Evolutionary conservation across 2,329 filamentous ascomycete species (phyloP).

Genomic region (Nigrospora oryzae): DNA sequence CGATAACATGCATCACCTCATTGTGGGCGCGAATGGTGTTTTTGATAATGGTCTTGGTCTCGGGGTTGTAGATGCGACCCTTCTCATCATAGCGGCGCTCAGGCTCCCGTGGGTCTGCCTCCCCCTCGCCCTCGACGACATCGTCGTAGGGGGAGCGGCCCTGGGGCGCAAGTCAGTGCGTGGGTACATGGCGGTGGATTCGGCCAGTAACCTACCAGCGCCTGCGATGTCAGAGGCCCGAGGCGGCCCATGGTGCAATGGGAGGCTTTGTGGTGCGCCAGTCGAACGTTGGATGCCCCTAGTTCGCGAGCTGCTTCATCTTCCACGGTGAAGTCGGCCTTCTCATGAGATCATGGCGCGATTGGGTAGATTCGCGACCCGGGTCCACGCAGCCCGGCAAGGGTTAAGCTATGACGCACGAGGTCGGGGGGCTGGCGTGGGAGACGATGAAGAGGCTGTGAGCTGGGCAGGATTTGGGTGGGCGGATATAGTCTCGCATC

Average conservation of each 20-base stretch:
- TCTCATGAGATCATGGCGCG: no score
- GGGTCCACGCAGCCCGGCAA: no score
- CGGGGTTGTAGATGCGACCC: conserved; percentile 46
- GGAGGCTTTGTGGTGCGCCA: no score
- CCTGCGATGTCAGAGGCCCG: conserved; percentile 47
- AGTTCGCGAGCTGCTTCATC: no score
- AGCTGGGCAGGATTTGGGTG: no score
- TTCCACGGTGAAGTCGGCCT: no score
- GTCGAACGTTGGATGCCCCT: no score
- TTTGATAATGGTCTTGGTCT: conserved; percentile 45
- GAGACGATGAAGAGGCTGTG: no score
- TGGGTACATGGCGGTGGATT: background rate
- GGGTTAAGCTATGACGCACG: no score
- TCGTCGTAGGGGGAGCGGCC: conserved; percentile 54
- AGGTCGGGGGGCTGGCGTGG: no score
- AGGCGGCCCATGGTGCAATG: conserved; percentile 39
- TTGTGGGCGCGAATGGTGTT: conserved; percentile 53
- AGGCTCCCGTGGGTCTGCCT: conserved; percentile 29
- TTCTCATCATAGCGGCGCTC: conserved; percentile 44
- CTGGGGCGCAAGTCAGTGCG: conserved; percentile 20
- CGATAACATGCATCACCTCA: conserved; percentile 55
- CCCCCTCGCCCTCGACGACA: conserved; percentile 40
- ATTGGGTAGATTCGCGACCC: no score
- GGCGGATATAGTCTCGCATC: no score
- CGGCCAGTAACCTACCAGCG: conserved; percentile 32